These are phyloP conservation scores for Chrysochromulina tobinii DNA, from an alignment of 78 protist genomes.

Conservation along the genomic window DNA sequence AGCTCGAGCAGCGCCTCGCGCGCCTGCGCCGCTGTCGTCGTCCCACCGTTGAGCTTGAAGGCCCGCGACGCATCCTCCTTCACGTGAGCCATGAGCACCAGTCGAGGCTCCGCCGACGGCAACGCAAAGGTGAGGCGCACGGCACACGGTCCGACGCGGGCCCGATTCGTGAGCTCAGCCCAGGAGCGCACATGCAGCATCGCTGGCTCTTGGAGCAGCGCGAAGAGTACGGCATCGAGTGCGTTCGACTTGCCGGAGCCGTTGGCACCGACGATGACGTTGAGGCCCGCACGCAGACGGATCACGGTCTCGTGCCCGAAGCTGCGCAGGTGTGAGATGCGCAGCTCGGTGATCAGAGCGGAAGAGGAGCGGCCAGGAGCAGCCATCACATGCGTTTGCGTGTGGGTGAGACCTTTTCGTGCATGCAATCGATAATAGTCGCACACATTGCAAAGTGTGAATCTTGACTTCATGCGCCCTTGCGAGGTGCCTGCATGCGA, in stretches of 20 bases:
- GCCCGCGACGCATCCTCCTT: background rate
- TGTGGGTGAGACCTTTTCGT: too few species aligned
- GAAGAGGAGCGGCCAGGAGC: too few species aligned
- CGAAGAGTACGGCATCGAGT: background rate
- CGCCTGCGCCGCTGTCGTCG: background rate
- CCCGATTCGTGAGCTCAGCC: background rate
- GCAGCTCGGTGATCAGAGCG: background rate
- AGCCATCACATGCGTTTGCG: too few species aligned
- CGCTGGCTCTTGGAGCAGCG: background rate
- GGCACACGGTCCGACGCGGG: background rate
- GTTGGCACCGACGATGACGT: background rate
- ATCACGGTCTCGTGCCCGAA: background rate
- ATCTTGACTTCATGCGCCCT: too few species aligned
- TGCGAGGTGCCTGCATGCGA: too few species aligned
- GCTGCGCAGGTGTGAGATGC: background rate
- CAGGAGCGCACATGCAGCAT: background rate
- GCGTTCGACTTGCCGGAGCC: background rate
- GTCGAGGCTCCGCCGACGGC: background rate
- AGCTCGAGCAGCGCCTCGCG: background rate
- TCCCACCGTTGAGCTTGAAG: background rate
- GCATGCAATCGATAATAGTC: too few species aligned
- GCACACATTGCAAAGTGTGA: too few species aligned
- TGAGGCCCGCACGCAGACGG: background rate
- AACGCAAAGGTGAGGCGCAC: background rate
- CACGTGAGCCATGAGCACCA: background rate